These are phyloP conservation scores for Aureobasidium melanogenum DNA, from an alignment of 2,329 filamentous ascomycete species.

Conservation along the genomic window DNA sequence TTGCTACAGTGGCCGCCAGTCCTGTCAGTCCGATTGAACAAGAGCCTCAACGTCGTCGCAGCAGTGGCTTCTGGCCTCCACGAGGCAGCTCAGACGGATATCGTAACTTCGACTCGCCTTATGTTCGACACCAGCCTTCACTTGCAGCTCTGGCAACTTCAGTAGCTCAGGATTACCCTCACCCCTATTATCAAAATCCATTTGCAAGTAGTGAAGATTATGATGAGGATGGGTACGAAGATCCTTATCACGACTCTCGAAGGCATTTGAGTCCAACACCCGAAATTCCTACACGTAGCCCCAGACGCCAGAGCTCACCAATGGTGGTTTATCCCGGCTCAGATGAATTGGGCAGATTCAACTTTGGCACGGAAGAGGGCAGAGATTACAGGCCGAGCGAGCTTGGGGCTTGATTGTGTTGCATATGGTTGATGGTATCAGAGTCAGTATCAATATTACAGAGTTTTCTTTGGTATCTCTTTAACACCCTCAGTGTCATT, in stretches of 20 bases:
- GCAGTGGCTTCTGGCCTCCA: conserved; percentile 3
- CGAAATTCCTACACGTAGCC: conserved; percentile 11
- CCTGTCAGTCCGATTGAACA: conserved; percentile 2
- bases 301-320: conserved; percentile 7
- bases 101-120: neutral
- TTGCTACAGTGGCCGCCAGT: neutral
- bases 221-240: conserved; percentile 5
- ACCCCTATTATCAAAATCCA: conserved; percentile 10
- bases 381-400: neutral
- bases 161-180: conserved; percentile 1
- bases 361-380: conserved; percentile 11
- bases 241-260: neutral
- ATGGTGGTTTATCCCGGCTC: conserved; percentile 12
- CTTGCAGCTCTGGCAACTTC: neutral
- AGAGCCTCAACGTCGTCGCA: neutral
- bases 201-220: conserved; percentile 11
- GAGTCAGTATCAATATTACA: neutral
- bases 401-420: neutral
- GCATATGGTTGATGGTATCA: neutral
- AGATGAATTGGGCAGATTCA: conserved; percentile 12
- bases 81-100: neutral
- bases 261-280: conserved; percentile 7
- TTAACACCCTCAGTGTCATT: neutral
- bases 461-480: neutral
- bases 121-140: neutral